Evolutionary conservation across 768 basidiomycete species (phyloP).

Genomic region (Termitomyces sp.): DNA sequence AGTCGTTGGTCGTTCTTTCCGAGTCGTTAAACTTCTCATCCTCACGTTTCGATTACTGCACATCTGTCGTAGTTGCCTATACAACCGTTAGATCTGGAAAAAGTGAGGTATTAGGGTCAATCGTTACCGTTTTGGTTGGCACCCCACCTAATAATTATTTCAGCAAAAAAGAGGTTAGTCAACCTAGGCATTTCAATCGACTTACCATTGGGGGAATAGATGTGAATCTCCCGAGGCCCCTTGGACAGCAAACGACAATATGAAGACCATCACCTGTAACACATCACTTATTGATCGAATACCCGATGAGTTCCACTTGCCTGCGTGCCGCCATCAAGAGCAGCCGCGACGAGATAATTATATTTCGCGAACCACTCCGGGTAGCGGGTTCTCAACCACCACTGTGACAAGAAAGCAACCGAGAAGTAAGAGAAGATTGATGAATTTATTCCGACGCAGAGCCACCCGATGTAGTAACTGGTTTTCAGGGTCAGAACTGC

Average conservation of each 20-base stretch:
- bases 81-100: neutral
- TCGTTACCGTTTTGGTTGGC: slow-evolving; percentile 46
- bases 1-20: neutral
- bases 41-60: slow-evolving; percentile 16
- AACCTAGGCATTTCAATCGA: neutral
- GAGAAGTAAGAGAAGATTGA: slow-evolving; percentile 33
- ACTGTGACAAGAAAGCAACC: slow-evolving; percentile 41
- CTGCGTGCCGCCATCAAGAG: slow-evolving; percentile 31
- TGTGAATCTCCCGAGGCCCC: slow-evolving; percentile 44
- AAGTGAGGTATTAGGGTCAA: neutral
- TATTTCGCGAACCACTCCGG: slow-evolving; percentile 43
- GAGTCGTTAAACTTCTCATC: neutral
- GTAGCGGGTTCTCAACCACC: slow-evolving; percentile 37
- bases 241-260: slow-evolving; percentile 44
- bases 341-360: slow-evolving; percentile 35
- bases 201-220: slow-evolving; percentile 43
- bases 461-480: slow-evolving; percentile 43
- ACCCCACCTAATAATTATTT: slow-evolving; percentile 33
- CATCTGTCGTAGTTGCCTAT: slow-evolving; percentile 33
- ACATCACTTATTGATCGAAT: slow-evolving; percentile 14
- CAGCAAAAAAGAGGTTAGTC: neutral
- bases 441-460: slow-evolving; percentile 46
- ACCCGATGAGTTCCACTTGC: slow-evolving; percentile 6
- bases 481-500: neutral
- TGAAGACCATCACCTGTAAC: slow-evolving; percentile 48